Base-by-base conservation (phyloP, 179 eudicot genomes). In the Beta lomatogona region DNA sequence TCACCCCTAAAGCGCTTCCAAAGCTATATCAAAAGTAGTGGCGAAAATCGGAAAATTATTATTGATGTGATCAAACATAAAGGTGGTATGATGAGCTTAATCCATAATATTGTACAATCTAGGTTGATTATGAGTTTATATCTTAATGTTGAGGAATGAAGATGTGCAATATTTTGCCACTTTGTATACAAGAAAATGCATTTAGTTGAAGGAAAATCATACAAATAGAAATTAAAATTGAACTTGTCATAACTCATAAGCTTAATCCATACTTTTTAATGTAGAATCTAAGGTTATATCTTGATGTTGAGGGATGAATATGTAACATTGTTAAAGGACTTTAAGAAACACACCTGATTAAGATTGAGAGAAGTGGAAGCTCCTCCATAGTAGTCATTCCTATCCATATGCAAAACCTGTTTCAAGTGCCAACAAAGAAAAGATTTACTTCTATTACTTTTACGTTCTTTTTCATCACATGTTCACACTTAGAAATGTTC, bases 401-500 rank as follows among this genome's bases (percentile, higher is more conserved):
- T 87, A 73, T 93, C 97, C 95, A 93, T 93, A 71, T 91, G 97
- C 59, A 93, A 80, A 54, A 93, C 97, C 97, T 93, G 87, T 77
- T 83, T 59, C 25, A 82, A 18, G 74, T 36, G 48, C 67, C 68
- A 53, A 12, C 41, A 1, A 74, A 73, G 57, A 28, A 71, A 45
- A 76, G 44, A 57, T 58, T 36, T 36, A n/a, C n/a, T n/a, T n/a
- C n/a, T n/a, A 36, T 36, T 36, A 36, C 41, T 36, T 36, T 36
- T 36, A 36, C 3, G 41, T 36, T 36, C 41, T 36, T 36, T 36
- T 36, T 36, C 41, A 36, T 36, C 0, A 1, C 36, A 31, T 2
- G 36, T 36, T 36, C 41, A 36, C 41, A 36, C 41, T 36, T 36
- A 36, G 21, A 52, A 45, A 71, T 36, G 74, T 57, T 6, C 64